A percentile compares a stretch with the other conserved stretches of the same genome.
Conservation (phyloP, 2,329 filamentous ascomycete genomes). For the Arthrinium phaeospermum region DNA sequence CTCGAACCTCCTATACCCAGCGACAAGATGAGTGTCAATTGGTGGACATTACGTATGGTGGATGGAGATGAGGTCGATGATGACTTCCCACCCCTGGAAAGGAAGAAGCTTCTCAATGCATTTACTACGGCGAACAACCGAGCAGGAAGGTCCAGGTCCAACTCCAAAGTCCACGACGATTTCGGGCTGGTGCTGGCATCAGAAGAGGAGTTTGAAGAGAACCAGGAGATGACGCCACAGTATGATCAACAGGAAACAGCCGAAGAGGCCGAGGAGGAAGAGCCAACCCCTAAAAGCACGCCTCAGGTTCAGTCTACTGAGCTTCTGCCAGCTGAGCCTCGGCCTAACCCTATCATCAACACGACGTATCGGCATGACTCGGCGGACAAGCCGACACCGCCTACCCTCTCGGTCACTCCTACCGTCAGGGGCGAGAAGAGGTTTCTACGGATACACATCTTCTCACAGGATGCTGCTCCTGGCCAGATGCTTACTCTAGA, state of each 20-base stretch:
- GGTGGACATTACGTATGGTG: conserved; percentile 84
- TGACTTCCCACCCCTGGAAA: conserved; percentile 79
- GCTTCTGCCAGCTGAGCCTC: conserved; percentile 41
- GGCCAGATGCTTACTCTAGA: conserved; percentile 77
- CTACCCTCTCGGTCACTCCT: conserved; percentile 46
- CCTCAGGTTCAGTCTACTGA: conserved; percentile 49
- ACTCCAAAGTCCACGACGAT: conserved; percentile 81
- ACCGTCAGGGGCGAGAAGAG: conserved; percentile 68
- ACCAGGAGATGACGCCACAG: conserved; percentile 70
- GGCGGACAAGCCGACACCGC: conserved; percentile 61
- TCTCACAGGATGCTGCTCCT: conserved; percentile 70
- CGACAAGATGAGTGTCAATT: conserved; percentile 77
- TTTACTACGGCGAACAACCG: conserved; percentile 84
- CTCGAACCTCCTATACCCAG: conserved; percentile 68
- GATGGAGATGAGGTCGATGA: conserved; percentile 85
- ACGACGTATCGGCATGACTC: conserved; percentile 63
- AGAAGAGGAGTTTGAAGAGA: conserved; percentile 70
- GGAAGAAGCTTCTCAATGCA: conserved; percentile 74
- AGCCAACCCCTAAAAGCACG: conserved; percentile 53
- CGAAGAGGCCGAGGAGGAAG: conserved; percentile 47
- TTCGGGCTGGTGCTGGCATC: conserved; percentile 80
- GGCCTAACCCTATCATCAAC: conserved; percentile 65
- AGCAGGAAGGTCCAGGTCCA: conserved; percentile 64
- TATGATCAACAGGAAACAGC: conserved; percentile 61
- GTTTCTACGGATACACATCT: conserved; percentile 73